phyloP scores from a whole-genome alignment of 148 eudicot species.

The Vaccinium myrtillus region DNA sequence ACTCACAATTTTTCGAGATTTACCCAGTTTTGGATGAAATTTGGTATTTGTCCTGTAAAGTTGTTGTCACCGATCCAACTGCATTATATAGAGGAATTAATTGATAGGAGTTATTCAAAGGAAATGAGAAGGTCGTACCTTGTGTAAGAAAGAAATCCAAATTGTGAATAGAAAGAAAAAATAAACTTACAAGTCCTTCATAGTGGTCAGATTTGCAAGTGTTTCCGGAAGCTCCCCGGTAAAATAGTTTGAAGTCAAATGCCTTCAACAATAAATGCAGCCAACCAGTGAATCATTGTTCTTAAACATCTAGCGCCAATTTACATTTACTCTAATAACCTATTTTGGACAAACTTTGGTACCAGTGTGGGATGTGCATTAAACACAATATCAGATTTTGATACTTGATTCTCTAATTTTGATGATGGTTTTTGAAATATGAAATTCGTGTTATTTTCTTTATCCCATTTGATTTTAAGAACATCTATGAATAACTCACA shows the following conservation, averaged over 20 bases:
- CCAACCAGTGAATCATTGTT: not conserved
- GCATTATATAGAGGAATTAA: not conserved
- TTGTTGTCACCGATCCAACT: constrained; percentile 42
- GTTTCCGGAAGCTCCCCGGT: constrained; percentile 36
- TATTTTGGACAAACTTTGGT: not conserved
- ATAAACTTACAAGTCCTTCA: constrained; percentile 41
- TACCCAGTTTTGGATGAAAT: constrained; percentile 37
- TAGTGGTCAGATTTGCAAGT: constrained; percentile 31
- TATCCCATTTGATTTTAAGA: not conserved
- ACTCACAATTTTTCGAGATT: constrained; percentile 33
- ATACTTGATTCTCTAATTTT: not conserved
- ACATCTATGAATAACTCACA: not conserved
- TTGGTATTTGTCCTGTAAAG: constrained; percentile 38
- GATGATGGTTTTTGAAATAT: not conserved
- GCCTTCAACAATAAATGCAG: constrained; percentile 19
- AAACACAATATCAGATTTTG: not conserved
- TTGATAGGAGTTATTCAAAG: not conserved
- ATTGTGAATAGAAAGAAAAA: not conserved
- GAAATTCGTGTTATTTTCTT: not conserved
- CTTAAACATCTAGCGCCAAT: not conserved
- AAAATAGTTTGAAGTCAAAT: constrained; percentile 37
- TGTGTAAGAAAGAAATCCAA: not conserved
- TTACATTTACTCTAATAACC: not conserved
- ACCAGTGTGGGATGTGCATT: not conserved
- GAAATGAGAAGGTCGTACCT: not conserved